A percentile compares a stretch with the other conserved stretches of the same genome.
Evolutionary conservation across 441 rosid species (phyloP).

Genomic region (Pelargonium australe): DNA sequence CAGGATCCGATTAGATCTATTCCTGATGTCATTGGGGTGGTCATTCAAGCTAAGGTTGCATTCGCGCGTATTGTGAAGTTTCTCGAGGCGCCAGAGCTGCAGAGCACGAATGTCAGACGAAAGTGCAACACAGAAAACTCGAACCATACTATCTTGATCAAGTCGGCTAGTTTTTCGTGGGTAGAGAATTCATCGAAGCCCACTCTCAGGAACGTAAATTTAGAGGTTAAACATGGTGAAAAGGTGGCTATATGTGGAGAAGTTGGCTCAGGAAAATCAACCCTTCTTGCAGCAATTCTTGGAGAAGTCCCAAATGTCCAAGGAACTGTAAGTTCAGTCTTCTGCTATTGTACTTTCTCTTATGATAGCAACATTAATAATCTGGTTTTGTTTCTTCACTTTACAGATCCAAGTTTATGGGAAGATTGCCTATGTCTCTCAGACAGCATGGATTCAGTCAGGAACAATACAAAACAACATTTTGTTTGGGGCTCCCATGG

Average conservation of each 20-base stretch:
- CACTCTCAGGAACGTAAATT: constrained; percentile 52
- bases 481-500: constrained; percentile 70
- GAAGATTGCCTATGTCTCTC: constrained; percentile 86
- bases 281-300: constrained; percentile 79
- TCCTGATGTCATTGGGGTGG: constrained; percentile 85
- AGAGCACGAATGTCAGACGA: constrained; percentile 38
- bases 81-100: constrained; percentile 88
- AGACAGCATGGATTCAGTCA: constrained; percentile 93
- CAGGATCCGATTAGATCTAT: constrained; percentile 78
- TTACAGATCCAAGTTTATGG: constrained; percentile 69
- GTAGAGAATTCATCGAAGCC: constrained; percentile 51
- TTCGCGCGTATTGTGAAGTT: constrained; percentile 65
- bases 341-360: constrained; percentile 4
- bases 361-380: neutral
- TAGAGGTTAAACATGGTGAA: constrained; percentile 55
- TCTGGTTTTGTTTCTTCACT: constrained; percentile 11
- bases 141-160: constrained; percentile 36
- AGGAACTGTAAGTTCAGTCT: constrained; percentile 57
- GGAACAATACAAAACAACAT: constrained; percentile 83
- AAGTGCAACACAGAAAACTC: constrained; percentile 26
- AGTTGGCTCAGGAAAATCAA: constrained; percentile 96
- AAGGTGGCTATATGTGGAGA: constrained; percentile 94
- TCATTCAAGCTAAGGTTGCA: constrained; percentile 90
- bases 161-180: constrained; percentile 76
- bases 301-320: constrained; percentile 69